Evolutionary conservation across 192 early-diverging fungal genomes (phyloP).

Genomic region (Phycomyces nitens): DNA sequence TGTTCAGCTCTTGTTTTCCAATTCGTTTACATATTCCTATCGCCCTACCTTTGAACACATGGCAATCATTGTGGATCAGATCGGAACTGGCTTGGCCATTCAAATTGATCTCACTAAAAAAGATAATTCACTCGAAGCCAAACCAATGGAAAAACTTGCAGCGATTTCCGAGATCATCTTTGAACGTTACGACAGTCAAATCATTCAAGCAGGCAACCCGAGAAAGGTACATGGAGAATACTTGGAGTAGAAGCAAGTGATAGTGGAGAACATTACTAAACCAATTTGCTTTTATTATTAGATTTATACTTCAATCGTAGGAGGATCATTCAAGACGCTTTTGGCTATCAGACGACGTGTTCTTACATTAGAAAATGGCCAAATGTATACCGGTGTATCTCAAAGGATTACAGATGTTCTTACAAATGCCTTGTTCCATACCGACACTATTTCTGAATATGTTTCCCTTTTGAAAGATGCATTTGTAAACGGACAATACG

Average conservation of each 20-base stretch:
- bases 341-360: constrained; percentile 9
- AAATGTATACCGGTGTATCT: not conserved
- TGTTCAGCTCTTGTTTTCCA: constrained; percentile 7
- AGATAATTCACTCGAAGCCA: not conserved
- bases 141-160: not conserved
- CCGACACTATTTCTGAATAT: constrained; percentile 30
- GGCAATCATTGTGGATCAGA: constrained; percentile 7
- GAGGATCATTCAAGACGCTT: not conserved
- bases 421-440: constrained; percentile 21
- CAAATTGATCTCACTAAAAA: constrained; percentile 7
- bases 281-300: constrained; percentile 7
- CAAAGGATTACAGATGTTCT: constrained; percentile 1
- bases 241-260: too few relatives aligned
- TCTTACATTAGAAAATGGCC: too few relatives aligned
- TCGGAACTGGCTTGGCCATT: not conserved
- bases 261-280: too few relatives aligned
- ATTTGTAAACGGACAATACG: not conserved
- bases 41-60: constrained; percentile 19
- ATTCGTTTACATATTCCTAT: constrained; percentile 1
- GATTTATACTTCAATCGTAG: constrained; percentile 14
- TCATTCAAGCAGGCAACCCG: constrained; percentile 13
- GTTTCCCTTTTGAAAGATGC: constrained; percentile 20
- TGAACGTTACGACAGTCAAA: constrained; percentile 2
- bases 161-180: not conserved
- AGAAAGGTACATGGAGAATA: constrained; percentile 18